Evolutionary conservation across 2,329 filamentous ascomycete genomes (phyloP).

Genomic region (Sarocladium brachiariae): DNA sequence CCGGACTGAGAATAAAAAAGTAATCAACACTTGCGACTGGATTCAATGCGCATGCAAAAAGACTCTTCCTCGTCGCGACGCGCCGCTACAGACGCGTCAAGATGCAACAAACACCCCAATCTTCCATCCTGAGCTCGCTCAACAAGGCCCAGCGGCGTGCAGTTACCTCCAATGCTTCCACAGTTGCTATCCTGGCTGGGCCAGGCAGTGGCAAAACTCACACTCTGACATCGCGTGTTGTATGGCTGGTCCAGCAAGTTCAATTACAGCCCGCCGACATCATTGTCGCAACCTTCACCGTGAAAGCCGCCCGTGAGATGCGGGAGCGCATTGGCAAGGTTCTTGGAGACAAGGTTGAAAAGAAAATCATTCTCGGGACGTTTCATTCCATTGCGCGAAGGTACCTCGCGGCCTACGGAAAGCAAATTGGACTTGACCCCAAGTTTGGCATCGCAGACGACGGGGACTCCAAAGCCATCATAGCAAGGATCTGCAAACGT

Average conservation of each 20-base stretch:
- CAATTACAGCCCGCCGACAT: constrained; percentile 77
- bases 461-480: constrained; percentile 69
- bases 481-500: constrained; percentile 78
- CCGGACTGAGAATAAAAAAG: too few relatives aligned
- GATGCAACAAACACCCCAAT: constrained; percentile 13
- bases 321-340: constrained; percentile 73
- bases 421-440: constrained; percentile 71
- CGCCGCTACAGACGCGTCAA: constrained; percentile 8
- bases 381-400: constrained; percentile 89
- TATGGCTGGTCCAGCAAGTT: constrained; percentile 71
- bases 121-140: constrained; percentile 38
- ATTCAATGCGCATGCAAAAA: background rate
- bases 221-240: constrained; percentile 85
- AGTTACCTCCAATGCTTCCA: constrained; percentile 44
- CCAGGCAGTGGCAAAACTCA: constrained; percentile 85
- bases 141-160: constrained; percentile 50
- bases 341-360: constrained; percentile 71
- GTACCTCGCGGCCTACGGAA: constrained; percentile 78
- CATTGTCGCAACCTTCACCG: constrained; percentile 93
- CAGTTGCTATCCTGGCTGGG: constrained; percentile 60
- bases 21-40: too few relatives aligned
- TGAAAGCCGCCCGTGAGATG: constrained; percentile 93
- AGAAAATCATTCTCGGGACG: constrained; percentile 77
- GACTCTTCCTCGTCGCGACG: background rate
- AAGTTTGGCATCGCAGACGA: constrained; percentile 90